Percentiles rank a stretch among this genome's conserved stretches.
These are phyloP conservation scores for Triangularia setosa DNA, from an alignment of 2,329 filamentous ascomycete species.

Conservation along the genomic window DNA sequence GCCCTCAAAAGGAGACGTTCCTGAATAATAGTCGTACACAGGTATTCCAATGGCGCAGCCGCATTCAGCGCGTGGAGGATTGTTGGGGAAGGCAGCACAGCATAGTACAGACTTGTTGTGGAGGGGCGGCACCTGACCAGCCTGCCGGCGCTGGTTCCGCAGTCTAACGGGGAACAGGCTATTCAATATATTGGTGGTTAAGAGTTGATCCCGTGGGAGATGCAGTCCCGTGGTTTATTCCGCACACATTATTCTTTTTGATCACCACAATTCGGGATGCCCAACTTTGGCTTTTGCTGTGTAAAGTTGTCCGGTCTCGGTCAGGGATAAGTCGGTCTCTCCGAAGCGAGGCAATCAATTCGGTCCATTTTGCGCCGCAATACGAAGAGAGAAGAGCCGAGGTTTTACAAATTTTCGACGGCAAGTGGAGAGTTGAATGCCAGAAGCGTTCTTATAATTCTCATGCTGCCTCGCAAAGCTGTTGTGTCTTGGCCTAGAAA, in stretches of 20 bases:
- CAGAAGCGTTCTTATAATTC: not conserved
- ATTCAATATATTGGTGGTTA: not conserved
- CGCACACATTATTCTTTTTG: not conserved
- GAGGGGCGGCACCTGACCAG: conserved; percentile 2
- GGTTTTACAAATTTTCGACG: not conserved
- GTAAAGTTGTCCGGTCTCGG: too few relatives aligned
- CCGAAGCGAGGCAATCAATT: not conserved
- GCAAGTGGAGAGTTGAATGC: not conserved
- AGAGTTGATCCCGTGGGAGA: not conserved
- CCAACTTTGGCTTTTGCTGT: not conserved
- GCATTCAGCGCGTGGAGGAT: not conserved
- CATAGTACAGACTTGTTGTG: not conserved
- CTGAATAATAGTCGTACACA: not conserved
- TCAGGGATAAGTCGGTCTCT: not conserved
- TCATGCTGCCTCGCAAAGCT: not conserved
- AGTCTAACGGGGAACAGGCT: not conserved
- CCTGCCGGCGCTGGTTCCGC: conserved; percentile 3
- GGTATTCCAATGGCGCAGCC: not conserved
- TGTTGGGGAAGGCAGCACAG: conserved; percentile 5
- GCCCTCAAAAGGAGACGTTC: not conserved
- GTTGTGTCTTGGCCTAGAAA: not conserved
- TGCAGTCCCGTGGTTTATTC: not conserved
- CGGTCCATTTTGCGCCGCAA: not conserved
- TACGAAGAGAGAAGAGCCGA: not conserved
- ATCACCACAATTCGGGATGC: not conserved